Evolutionary conservation across 2,329 filamentous ascomycete genomes (phyloP).

Genomic region (Sordariomycetes sp.): DNA sequence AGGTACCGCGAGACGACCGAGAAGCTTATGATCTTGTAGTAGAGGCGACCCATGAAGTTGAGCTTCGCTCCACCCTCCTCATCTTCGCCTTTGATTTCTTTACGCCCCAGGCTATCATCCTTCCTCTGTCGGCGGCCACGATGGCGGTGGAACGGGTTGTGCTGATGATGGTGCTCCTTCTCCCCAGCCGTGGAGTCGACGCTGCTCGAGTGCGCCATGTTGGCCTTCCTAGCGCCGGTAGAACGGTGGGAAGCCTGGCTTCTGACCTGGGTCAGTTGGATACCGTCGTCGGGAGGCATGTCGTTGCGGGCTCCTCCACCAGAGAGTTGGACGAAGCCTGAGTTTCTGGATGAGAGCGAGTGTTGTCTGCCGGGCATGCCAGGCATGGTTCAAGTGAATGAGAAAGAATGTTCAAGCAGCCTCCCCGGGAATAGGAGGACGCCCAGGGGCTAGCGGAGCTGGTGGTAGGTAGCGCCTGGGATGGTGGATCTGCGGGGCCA

Average conservation of each 20-base stretch:
- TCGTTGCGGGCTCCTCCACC: slow-evolving; percentile 19
- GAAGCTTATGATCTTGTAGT: slow-evolving; percentile 54
- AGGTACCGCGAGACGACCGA: slow-evolving; percentile 57
- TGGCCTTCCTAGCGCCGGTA: slow-evolving; percentile 41
- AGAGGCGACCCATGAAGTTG: slow-evolving; percentile 57
- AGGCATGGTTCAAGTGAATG: too few relatives aligned
- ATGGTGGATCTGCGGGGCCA: background rate
- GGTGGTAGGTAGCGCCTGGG: too few relatives aligned
- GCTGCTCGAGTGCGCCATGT: slow-evolving; percentile 25
- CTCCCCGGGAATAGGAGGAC: too few relatives aligned
- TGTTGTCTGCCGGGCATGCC: slow-evolving; percentile 7
- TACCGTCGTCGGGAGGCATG: slow-evolving; percentile 31
- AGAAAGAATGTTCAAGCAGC: too few relatives aligned
- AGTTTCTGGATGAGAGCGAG: slow-evolving; percentile 17
- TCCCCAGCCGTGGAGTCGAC: slow-evolving; percentile 21
- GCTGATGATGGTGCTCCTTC: slow-evolving; percentile 36
- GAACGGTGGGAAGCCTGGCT: slow-evolving; percentile 40
- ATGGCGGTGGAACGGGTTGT: slow-evolving; percentile 18
- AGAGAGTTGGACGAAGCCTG: slow-evolving; percentile 34
- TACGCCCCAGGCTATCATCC: slow-evolving; percentile 26
- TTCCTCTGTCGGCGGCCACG: slow-evolving; percentile 41
- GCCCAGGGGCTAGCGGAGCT: too few relatives aligned
- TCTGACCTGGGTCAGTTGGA: slow-evolving; percentile 46
- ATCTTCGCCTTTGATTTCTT: slow-evolving; percentile 35
- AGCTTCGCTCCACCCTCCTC: slow-evolving; percentile 49